Base-by-base conservation (phyloP, 495 filamentous ascomycete species). In the Parmelia sp. region DNA sequence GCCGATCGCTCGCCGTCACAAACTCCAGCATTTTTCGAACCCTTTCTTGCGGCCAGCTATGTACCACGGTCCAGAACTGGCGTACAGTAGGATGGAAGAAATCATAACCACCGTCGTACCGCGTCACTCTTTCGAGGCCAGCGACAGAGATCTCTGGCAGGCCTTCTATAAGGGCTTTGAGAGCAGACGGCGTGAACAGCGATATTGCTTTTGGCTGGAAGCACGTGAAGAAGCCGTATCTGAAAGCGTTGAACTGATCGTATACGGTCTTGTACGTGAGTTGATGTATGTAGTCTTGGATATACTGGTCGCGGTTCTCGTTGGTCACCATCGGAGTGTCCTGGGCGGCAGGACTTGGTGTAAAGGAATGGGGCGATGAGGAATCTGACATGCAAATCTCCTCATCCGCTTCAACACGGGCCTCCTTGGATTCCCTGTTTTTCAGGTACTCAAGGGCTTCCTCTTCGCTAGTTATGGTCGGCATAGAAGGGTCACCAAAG, bases 1-100 rank as follows among this genome's bases (percentile, higher is more conserved):
- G 80, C 12, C 94, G 84, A 73, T 96, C 92, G 73, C 87, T 92
- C 6, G 92, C 91, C 29, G 94, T 98, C 29, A 97, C 92, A 67
- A 98, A 98, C 72, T 97, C 92, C 61, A 98, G 78, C 57, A 98
- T 77, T 69, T 81, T 81, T 39, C 84, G 80, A 70, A 87, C 86
- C 77, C 86, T 84, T 57, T 81, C 80, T n/a, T 87, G 78, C 39
- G 66, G 25, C 66, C 66, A 68, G 23, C 39, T 58, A 51, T 65
- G 83, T 9, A 93, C 86, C 12, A 96, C 82, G 36, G 74, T 78
- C 94, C 94, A 98, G 74, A 98, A 97, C 63, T 90, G 83, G 7
- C 77, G 70, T 59, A 98, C 85, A 21, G 86, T 82, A 8, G 77
- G 82, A 70, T 92, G 85, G 12, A 75, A 74, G 1, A 85, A 79